Percentiles rank a stretch among this genome's conserved stretches.
Evolutionary conservation across 805 yeast genomes (phyloP).

Genomic region (Komagataella kurtzmanii): DNA sequence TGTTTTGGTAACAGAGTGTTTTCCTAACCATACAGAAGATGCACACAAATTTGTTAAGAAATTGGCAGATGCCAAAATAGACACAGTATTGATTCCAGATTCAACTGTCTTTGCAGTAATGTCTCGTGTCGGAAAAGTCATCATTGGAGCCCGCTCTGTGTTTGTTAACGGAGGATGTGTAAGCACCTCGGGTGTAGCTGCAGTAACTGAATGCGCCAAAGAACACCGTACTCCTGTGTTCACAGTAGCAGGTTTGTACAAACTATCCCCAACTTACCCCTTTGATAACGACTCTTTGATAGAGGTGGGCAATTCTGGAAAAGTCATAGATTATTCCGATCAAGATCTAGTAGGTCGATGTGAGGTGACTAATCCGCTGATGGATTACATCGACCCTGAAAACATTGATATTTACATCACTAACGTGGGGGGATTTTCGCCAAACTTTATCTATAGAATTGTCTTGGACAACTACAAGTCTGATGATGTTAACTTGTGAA

Average conservation of each 20-base stretch:
- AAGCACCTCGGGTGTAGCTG: slow-evolving; percentile 79
- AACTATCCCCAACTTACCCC: slow-evolving; percentile 86
- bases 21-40: slow-evolving; percentile 71
- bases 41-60: slow-evolving; percentile 74
- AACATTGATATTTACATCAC: slow-evolving; percentile 89
- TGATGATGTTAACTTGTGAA: slow-evolving; percentile 57
- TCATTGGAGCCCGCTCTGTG: slow-evolving; percentile 84
- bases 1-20: slow-evolving; percentile 82
- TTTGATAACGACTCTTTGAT: slow-evolving; percentile 72
- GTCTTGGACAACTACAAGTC: slow-evolving; percentile 88
- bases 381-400: slow-evolving; percentile 89
- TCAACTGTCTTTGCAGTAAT: slow-evolving; percentile 87
- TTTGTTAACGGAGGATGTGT: slow-evolving; percentile 95
- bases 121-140: slow-evolving; percentile 95
- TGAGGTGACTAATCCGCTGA: slow-evolving; percentile 76
- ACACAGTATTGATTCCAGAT: slow-evolving; percentile 86
- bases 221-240: slow-evolving; percentile 94
- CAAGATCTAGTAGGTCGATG: slow-evolving; percentile 56
- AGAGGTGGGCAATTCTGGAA: slow-evolving; percentile 91
- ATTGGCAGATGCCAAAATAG: slow-evolving; percentile 75
- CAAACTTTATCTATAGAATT: slow-evolving; percentile 89
- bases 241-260: slow-evolving; percentile 88
- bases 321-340: slow-evolving; percentile 67
- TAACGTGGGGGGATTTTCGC: slow-evolving; percentile 92
- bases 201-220: slow-evolving; percentile 92